Conservation (phyloP, 768 basidiomycete species). For the Dentipellis sp. region DNA sequence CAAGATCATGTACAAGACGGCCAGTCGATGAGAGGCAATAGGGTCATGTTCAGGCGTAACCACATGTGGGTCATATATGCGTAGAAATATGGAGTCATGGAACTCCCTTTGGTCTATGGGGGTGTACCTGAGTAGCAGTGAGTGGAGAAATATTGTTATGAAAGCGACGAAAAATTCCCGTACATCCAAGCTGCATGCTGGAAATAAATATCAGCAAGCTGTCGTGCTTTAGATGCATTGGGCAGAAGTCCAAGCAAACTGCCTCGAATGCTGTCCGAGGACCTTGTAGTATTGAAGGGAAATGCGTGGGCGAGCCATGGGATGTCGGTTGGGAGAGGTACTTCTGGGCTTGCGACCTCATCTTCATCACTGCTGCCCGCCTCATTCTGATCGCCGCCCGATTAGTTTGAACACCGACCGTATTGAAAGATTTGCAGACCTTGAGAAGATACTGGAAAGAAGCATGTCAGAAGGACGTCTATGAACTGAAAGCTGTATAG, state of each 20-base stretch:
- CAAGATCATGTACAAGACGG: constrained; percentile 55
- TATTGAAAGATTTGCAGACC: constrained; percentile 27
- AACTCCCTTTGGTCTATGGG: constrained; percentile 57
- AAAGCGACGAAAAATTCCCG: constrained; percentile 15
- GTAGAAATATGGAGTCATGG: constrained; percentile 38
- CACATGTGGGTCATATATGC: constrained; percentile 39
- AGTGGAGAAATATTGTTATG: neutral
- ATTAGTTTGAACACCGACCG: constrained; percentile 5
- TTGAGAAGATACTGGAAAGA: constrained; percentile 49
- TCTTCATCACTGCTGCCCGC: constrained; percentile 48
- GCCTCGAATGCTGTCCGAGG: constrained; percentile 33
- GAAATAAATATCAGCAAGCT: constrained; percentile 45
- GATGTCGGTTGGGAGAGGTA: constrained; percentile 38
- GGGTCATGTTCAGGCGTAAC: constrained; percentile 26
- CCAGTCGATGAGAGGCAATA: constrained; percentile 42
- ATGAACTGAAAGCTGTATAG: neutral
- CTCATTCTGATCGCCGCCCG: constrained; percentile 37
- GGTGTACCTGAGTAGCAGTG: constrained; percentile 39
- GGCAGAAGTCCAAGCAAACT: constrained; percentile 42
- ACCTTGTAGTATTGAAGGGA: constrained; percentile 39
- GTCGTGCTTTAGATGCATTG: constrained; percentile 20
- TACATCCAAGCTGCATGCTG: constrained; percentile 68
- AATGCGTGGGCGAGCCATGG: constrained; percentile 55
- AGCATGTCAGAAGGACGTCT: neutral
- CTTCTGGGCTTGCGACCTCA: constrained; percentile 27